Base-by-base conservation (phyloP, 306 rosid genomes). In the Sindora glabra region DNA sequence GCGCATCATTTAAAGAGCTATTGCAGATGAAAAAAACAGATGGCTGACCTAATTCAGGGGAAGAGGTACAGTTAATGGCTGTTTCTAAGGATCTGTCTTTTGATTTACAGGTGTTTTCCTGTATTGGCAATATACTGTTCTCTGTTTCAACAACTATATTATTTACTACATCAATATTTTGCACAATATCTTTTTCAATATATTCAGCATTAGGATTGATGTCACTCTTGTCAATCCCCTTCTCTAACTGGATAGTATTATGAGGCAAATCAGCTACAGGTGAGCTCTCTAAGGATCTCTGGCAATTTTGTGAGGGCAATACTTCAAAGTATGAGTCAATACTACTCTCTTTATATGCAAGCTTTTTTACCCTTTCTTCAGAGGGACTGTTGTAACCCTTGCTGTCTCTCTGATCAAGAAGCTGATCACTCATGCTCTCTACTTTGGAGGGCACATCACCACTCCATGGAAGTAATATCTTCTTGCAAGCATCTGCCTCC, bases 41-140 rank as follows among this genome's bases (percentile, higher is more conserved):
- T 53, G 80, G 62, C 42, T 75, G 83, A 56, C 75, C 76, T 29
- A 64, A 74, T 47, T 60, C 81, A 9, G 53, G 83, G 63, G 70
- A 67, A 59, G 66, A 33, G 58, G 62, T 44, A 62, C 72, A 59
- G 69, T 51, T 60, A 48, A 68, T 34, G 46, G 67, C 16, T 46
- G 64, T 49, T 38, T 59, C 65, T 11, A 68, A 21, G 48, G 66
- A 32, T 70, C 55, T 41, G 14, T 84, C 81, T 65, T 84, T 68
- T 54, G 65, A 63, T 34, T 62, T 64, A 61, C 64, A 63, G n/a
- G 68, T 27, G 51, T 64, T 68, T 48, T 55, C 78, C 50, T 74
- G 79, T 45, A 44, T 9, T 59, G 64, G 73, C 37, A 71, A 49
- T 37, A 56, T 61, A 60, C 3, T 56, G 50, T 48, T 45, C 60